phyloP scores from a whole-genome alignment of 108 stramenopile species.

The Stephanodiscus triporus region DNA sequence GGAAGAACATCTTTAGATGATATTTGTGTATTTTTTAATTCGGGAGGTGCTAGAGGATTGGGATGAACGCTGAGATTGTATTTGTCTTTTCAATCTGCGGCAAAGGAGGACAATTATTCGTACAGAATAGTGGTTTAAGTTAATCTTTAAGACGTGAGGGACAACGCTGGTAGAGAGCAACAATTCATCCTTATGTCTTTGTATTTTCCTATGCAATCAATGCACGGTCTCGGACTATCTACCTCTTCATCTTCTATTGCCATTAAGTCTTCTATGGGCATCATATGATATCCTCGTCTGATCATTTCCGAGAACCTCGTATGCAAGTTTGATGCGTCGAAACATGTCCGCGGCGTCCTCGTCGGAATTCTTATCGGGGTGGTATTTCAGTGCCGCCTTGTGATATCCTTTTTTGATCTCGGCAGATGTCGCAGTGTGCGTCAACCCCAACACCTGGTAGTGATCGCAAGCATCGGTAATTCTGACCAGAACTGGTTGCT shows the following conservation, averaged over 20 bases:
- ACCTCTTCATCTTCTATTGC: neutral
- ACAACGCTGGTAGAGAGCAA: no score
- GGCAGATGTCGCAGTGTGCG: constrained; percentile 52
- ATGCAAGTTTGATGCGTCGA: constrained; percentile 72
- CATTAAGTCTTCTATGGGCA: constrained; percentile 36
- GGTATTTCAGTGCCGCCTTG: constrained; percentile 74
- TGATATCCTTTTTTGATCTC: constrained; percentile 85
- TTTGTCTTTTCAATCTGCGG: no score
- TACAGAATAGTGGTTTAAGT: no score
- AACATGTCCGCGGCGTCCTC: constrained; percentile 75
- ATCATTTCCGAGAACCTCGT: constrained; percentile 72
- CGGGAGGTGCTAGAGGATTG: neutral
- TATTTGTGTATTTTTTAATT: neutral
- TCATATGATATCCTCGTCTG: constrained; percentile 67
- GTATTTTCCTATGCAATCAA: no score
- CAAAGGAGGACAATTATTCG: no score
- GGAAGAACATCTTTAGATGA: constrained; percentile 66
- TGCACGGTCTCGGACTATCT: neutral
- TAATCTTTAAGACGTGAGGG: no score
- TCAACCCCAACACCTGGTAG: constrained; percentile 69
- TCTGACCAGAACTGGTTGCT: constrained; percentile 3
- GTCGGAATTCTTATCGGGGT: constrained; percentile 79
- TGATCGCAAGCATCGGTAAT: constrained; percentile 32
- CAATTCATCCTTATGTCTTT: no score
- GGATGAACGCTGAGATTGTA: neutral